phyloP scores from a whole-genome alignment of 495 filamentous ascomycete genomes.

The Chaetomidium leptoderma region DNA sequence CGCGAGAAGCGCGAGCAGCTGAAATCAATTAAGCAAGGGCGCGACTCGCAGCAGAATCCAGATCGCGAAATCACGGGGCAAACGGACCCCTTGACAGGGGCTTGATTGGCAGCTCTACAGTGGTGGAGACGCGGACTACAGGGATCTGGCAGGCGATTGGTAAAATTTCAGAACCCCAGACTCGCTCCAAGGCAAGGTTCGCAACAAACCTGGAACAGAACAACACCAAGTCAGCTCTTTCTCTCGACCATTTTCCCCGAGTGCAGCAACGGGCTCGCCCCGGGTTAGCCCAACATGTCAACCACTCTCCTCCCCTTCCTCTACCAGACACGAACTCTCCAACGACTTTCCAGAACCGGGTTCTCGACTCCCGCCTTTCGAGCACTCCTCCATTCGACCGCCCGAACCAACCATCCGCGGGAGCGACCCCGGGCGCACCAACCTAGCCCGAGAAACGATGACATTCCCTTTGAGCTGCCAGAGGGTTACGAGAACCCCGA shows the following conservation, averaged over 20 bases:
- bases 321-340: constrained; percentile 65
- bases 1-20: constrained; percentile 10
- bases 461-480: constrained; percentile 40
- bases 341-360: constrained; percentile 25
- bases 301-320: constrained; percentile 57
- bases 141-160: constrained; percentile 4
- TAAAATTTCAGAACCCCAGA: constrained; percentile 9
- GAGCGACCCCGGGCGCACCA: background rate
- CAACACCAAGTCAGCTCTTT: no score
- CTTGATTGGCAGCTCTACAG: background rate
- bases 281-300: constrained; percentile 25
- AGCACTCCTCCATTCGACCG: constrained; percentile 17
- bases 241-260: background rate
- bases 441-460: constrained; percentile 10
- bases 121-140: background rate
- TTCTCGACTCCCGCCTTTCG: constrained; percentile 20
- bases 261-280: background rate
- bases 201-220: no score
- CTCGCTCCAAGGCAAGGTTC: no score
- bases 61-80: constrained; percentile 28
- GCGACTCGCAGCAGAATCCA: constrained; percentile 7
- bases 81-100: background rate
- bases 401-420: background rate
- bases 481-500: constrained; percentile 17
- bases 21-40: constrained; percentile 27